phyloP scores from a whole-genome alignment of 441 rosid genomes.

The Pelargonium citronellum region DNA sequence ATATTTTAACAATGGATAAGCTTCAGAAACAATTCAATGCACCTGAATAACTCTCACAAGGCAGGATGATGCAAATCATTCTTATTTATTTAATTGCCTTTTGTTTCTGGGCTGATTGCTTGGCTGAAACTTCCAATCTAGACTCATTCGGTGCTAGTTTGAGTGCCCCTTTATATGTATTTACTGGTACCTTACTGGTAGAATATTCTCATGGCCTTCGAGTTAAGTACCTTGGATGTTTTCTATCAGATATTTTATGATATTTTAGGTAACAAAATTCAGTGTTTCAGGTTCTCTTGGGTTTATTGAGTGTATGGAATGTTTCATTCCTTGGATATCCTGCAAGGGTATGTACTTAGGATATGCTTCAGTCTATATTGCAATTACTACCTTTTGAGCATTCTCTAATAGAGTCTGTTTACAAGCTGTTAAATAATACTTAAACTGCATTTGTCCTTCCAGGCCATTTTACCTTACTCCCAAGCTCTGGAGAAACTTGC shows the following conservation, averaged over 20 bases:
- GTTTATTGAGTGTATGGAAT: constrained; percentile 88
- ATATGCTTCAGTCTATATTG: constrained; percentile 17
- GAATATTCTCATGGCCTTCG: neutral
- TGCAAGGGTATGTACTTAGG: constrained; percentile 57
- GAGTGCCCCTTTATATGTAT: neutral
- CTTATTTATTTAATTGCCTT: too few species aligned
- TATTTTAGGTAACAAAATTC: constrained; percentile 18
- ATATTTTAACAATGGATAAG: neutral
- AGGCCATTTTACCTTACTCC: constrained; percentile 93
- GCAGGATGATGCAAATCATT: neutral
- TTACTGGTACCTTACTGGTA: neutral
- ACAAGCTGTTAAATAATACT: constrained; percentile 2
- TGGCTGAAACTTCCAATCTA: neutral
- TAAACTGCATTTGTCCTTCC: constrained; percentile 19
- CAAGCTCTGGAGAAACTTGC: constrained; percentile 94
- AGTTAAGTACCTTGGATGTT: neutral
- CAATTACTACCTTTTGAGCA: constrained; percentile 10
- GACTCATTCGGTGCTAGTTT: neutral
- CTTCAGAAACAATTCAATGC: neutral
- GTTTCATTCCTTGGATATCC: constrained; percentile 91
- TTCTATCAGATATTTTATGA: constrained; percentile 17
- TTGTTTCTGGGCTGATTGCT: neutral
- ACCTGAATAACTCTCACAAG: neutral
- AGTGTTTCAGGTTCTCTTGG: constrained; percentile 66
- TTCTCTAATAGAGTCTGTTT: neutral